Evolutionary conservation across 202 grass and related monocot genomes (phyloP), one percentile per base, ranked within the genome.

Genomic region (Carex sylvatica): DNA sequence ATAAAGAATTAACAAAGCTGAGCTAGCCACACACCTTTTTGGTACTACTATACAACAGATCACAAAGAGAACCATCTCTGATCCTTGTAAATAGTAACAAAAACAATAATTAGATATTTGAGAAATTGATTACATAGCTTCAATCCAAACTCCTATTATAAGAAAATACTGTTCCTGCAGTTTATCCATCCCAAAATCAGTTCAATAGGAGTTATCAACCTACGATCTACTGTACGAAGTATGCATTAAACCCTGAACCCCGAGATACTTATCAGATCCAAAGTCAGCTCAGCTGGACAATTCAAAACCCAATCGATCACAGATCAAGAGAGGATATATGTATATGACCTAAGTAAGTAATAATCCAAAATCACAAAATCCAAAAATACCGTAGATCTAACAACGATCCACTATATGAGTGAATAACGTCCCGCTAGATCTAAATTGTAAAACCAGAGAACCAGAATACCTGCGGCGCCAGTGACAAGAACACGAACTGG

Each of bases 401-500:
- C 31, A 81, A 82, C 65, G 40, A 88, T 84, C 11, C 24, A 55
- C 51, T 65, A 40, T 47, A 78, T 35, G 4, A 70, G 67, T 19
- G 40, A 0, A 69, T 53, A 42, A 84, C 61, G 20, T 69, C 28
- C 0, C 24, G 63, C 65, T 12, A 22, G 83, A 93, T 85, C 70
- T 67, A 18, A 38, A 30, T 51, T 35, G 22, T 28, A 65, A 79
- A 59, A 60, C 5, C 15, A 38, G 52, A 1, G 40, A 55, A 80
- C 36, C 8, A 26, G 75, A 9, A 80, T 93, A 99, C 96, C 96
- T 95, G 96, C 96, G 83, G 96, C 96, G 30, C 96, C 96, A 63
- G 96, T 99, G 85, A 99, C 96, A 82, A 99, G 96, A 84, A 99
- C 96, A 77, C 96, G 91, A 85, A 99, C 74, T 46, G 96, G 91